Conservation (phyloP, 345 rosid species). For the Hibiscus trionum region DNA sequence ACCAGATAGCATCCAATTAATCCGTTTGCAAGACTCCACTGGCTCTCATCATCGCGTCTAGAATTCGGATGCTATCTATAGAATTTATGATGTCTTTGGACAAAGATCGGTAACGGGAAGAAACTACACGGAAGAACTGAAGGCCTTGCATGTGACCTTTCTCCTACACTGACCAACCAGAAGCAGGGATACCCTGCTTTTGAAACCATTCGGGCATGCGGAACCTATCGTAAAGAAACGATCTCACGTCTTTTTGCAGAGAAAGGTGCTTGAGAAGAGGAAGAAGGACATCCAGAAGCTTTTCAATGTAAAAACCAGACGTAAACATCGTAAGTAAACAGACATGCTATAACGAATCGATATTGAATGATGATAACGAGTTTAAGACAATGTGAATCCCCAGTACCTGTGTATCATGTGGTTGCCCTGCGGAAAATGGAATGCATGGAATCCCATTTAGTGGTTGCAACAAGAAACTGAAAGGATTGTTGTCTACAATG, state of each 20-base stretch:
- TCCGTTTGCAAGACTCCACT: not conserved
- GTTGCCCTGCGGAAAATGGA: constrained; percentile 82
- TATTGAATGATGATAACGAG: not conserved
- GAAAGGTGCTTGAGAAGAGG: constrained; percentile 95
- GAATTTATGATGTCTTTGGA: constrained; percentile 17
- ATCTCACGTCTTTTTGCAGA: constrained; percentile 70
- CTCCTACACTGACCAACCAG: constrained; percentile 31
- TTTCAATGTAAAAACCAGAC: constrained; percentile 8
- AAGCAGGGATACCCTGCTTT: constrained; percentile 81
- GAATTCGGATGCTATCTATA: constrained; percentile 19
- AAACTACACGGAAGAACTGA: not conserved
- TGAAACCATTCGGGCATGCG: constrained; percentile 97
- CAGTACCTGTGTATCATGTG: constrained; percentile 67
- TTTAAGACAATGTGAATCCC: not conserved
- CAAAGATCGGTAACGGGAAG: not conserved
- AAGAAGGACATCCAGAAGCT: constrained; percentile 90
- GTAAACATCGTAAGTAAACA: constrained; percentile 1
- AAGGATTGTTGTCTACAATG: constrained; percentile 91
- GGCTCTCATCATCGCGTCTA: not conserved
- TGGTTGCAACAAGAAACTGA: constrained; percentile 94
- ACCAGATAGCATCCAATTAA: constrained; percentile 9
- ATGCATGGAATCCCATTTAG: constrained; percentile 92
- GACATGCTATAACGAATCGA: constrained; percentile 1
- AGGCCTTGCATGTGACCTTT: not conserved
- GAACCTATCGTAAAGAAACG: constrained; percentile 62